A percentile compares a stretch with the other conserved stretches of the same genome.
Evolutionary conservation across 805 yeast genomes (phyloP).

Genomic region (Kodamaea hsintzibuensis): DNA sequence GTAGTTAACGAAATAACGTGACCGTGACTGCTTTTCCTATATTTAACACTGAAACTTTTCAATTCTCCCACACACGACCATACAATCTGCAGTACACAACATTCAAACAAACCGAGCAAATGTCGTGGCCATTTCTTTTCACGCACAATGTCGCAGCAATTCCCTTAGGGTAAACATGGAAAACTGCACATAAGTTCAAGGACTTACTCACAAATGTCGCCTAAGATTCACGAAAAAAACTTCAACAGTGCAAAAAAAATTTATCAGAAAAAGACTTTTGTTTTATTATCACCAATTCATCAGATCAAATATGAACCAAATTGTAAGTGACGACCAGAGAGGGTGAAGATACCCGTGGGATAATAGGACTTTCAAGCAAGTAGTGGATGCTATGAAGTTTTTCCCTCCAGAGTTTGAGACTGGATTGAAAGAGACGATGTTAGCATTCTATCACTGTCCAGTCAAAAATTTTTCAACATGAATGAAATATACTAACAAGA

Average conservation of each 20-base stretch:
- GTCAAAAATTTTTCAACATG: not conserved
- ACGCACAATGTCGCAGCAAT: not conserved
- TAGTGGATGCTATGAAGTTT: not conserved
- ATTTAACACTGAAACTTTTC: not conserved
- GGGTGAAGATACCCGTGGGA: not conserved
- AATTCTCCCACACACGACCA: conserved; percentile 1
- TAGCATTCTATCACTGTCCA: not conserved
- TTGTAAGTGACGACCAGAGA: conserved; percentile 27
- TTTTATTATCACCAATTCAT: conserved; percentile 17
- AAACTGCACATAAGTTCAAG: not conserved
- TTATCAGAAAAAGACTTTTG: conserved; percentile 13
- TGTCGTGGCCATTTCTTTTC: conserved; percentile 3
- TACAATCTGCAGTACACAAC: conserved; percentile 1
- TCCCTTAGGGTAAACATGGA: not conserved
- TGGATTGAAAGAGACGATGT: not conserved
- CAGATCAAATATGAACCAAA: conserved; percentile 22
- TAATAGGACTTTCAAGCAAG: not conserved
- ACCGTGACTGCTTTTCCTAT: conserved; percentile 4
- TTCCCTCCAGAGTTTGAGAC: not conserved
- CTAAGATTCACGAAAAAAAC: conserved; percentile 4
- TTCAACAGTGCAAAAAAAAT: conserved; percentile 10
- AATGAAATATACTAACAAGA: conserved; percentile 23
- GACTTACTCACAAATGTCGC: conserved; percentile 5
- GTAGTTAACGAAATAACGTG: too few species aligned
- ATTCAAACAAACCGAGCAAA: not conserved